These are phyloP conservation scores for Garcileccinum viscosum DNA, from an alignment of 1,284 basidiomycete species.

Conservation along the genomic window DNA sequence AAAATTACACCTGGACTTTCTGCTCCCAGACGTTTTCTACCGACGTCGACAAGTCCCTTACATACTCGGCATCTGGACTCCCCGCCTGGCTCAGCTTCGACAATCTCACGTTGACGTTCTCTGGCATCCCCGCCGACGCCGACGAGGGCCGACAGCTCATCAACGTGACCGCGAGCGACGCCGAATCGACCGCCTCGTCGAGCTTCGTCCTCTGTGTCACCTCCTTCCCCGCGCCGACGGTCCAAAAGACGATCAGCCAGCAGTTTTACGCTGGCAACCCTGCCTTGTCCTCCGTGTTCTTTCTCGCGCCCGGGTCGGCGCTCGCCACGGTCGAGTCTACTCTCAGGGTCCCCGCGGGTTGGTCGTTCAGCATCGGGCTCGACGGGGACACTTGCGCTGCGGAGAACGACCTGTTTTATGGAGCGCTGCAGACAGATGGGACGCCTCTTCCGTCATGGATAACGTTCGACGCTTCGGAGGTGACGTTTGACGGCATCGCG, in stretches of 20 bases:
- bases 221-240: constrained; percentile 56
- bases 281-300: constrained; percentile 73
- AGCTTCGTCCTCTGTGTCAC: constrained; percentile 68
- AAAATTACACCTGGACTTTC: constrained; percentile 70
- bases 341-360: constrained; percentile 78
- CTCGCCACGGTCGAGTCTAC: constrained; percentile 60
- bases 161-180: constrained; percentile 60
- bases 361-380: constrained; percentile 94
- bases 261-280: constrained; percentile 68
- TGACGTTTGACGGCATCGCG: constrained; percentile 83
- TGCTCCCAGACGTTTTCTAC: constrained; percentile 65
- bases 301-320: constrained; percentile 61
- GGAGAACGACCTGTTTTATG: constrained; percentile 64
- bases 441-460: constrained; percentile 80
- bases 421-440: constrained; percentile 69
- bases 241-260: constrained; percentile 60
- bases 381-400: constrained; percentile 68
- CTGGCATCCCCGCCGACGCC: constrained; percentile 59
- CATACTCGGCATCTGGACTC: constrained; percentile 55
- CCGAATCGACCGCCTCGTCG: constrained; percentile 54
- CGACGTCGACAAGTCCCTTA: constrained; percentile 46
- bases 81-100: constrained; percentile 76
- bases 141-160: constrained; percentile 67
- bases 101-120: constrained; percentile 52
- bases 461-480: constrained; percentile 65